Evolutionary conservation across 1,139 yeast species (phyloP), one percentile per base, ranked within the genome.

Genomic region (Suhomyces coccinellae): DNA sequence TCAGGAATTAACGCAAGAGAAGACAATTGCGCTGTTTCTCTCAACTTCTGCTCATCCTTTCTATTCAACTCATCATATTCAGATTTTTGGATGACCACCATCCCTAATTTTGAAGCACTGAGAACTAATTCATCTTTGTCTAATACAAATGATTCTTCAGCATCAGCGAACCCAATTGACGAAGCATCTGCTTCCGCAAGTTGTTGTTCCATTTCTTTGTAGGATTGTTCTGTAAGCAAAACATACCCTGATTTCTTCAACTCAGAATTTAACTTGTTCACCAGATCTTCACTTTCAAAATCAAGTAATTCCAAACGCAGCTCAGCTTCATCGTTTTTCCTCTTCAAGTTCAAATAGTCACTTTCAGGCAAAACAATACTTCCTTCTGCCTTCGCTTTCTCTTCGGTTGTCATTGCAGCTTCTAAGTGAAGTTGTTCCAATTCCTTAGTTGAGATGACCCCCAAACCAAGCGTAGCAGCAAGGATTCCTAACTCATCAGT

Each of bases 61-160:
- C 44, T 38, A 9, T 48, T 44, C 33, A 66, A 47, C 3, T 51
- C 49, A 9, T 54, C 49, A 41, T 59, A 58, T 33, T 67, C 73
- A 8, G 57, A 57, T 12, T 49, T 46, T 8, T 62, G 52, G 5
- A 78, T 43, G 4, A 71, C 63, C 3, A 67, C 67, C 61, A 71
- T 63, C 1, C 80, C 80, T 35, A 72, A 55, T 42, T 59, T 55
- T 31, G 60, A 53, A 5, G 75, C 73, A 51, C 65, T 57, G 12
- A 51, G 51, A 10, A 47, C 46, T 40, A 69, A 58, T 41, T 68
- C 74, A 3, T 61, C 66, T 36, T 53, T 58, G 38, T 61, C 61
- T 43, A 69, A 54, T 6, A 58, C 53, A 48, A 68, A 65, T 4
- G 72, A 62, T 15, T 67, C 67, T 45, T 66, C 66, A 2, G 76